Base-by-base conservation (phyloP, 805 yeast genomes). In the Ogataea pilisensis region DNA sequence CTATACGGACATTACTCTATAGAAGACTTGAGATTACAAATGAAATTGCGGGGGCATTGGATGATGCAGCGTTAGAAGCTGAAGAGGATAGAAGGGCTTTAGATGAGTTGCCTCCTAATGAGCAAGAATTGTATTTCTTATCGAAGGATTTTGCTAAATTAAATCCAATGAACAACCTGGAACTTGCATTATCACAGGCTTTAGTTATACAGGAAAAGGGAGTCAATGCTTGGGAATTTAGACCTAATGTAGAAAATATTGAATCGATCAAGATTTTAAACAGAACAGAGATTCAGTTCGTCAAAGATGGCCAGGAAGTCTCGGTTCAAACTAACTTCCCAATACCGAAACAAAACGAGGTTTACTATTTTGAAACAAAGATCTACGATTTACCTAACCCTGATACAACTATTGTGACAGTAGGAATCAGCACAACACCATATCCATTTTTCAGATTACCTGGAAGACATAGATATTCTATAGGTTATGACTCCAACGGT, bases 381-480 rank as follows among this genome's bases (percentile, higher is more conserved):
- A 74, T 93, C 2, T 89, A 79, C 62, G 88, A 83, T 30, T 55
- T 81, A 19, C 79, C 81, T 8, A 69, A 76, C 39, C 79, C 84
- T 1, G 72, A 69, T 3, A 65, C 65, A 12, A 76, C 82, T 9
- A 42, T 65, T 0, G 67, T 91, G 1, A 78, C 95, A 0, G 69
- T 93, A 16, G 99, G 99, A 0, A 56, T 93, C 3, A 74, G 90
- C 0, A 78, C 95, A 0, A 77, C 80, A 47, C 99, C 99, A 6
- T 93, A 93, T 55, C 99, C 99, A 2, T 80, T 83, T 63, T 93
- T 93, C 64, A 71, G 97, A 50, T 68, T 93, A 30, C 98, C 99
- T 0, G 99, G 99, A 0, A 76, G 93, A 55, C 95, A 89, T 54
- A 73, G 82, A 32, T 83, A 80, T 59, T 87, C 96, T 0, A 70